phyloP scores from a whole-genome alignment of 2,329 filamentous ascomycete genomes.

The Aschersonia sp. region DNA sequence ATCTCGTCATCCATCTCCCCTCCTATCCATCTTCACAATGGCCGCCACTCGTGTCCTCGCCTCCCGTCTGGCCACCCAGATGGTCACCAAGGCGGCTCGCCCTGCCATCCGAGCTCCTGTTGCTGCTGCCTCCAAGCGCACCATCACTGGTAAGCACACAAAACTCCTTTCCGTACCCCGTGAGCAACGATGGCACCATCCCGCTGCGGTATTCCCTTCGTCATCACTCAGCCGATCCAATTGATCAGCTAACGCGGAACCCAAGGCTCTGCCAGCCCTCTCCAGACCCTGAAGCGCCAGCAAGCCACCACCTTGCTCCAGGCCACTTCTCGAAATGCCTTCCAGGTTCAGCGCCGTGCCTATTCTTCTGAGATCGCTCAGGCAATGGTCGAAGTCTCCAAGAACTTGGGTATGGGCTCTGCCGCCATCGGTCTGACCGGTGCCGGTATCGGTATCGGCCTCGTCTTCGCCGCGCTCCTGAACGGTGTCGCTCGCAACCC shows the following conservation, averaged over 20 bases:
- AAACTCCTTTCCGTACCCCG: slow-evolving; percentile 15
- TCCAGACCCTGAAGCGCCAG: slow-evolving; percentile 65
- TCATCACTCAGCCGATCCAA: slow-evolving; percentile 14
- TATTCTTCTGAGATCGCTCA: slow-evolving; percentile 83
- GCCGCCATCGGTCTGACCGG: slow-evolving; percentile 85
- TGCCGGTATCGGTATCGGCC: slow-evolving; percentile 91
- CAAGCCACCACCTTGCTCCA: slow-evolving; percentile 52
- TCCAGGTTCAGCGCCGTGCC: slow-evolving; percentile 52
- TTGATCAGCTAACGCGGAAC: slow-evolving; percentile 16
- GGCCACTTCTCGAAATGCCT: slow-evolving; percentile 50
- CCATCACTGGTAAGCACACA: slow-evolving; percentile 52
- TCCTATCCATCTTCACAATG: slow-evolving; percentile 57
- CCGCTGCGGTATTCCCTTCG: neutral
- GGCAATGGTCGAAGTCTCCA: slow-evolving; percentile 79
- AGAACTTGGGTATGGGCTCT: slow-evolving; percentile 80
- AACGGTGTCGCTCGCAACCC: slow-evolving; percentile 88
- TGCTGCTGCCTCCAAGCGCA: slow-evolving; percentile 57
- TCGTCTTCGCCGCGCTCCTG: slow-evolving; percentile 83
- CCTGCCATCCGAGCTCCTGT: slow-evolving; percentile 54
- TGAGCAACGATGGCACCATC: neutral
- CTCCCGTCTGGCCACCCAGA: slow-evolving; percentile 62
- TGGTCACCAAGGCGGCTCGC: slow-evolving; percentile 65
- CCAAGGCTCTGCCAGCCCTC: slow-evolving; percentile 43
- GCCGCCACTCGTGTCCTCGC: slow-evolving; percentile 65
- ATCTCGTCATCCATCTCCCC: slow-evolving; percentile 9